Percentiles rank a stretch among this genome's conserved stretches.
phyloP scores from a whole-genome alignment of 73 alveolate species.

The Paramecium primaurelia region DNA sequence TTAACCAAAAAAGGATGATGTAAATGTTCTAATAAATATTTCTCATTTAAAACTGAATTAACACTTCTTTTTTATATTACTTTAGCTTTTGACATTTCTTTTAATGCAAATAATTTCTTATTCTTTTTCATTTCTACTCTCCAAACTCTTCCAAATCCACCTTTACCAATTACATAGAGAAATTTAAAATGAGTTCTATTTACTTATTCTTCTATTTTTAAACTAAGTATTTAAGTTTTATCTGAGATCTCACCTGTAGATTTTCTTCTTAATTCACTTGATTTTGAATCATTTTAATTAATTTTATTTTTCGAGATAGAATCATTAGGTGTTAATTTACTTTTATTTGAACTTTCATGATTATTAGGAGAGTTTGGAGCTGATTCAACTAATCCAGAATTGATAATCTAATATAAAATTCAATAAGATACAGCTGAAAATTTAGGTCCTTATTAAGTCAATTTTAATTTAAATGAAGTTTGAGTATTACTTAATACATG shows the following conservation, averaged over 20 bases:
- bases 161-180: slow-evolving; percentile 58
- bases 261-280: not conserved
- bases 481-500: not conserved
- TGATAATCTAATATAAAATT: not conserved
- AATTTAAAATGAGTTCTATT: slow-evolving; percentile 28
- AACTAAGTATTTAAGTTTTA: not conserved
- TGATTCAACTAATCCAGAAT: slow-evolving; percentile 1
- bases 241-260: slow-evolving; percentile 3
- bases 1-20: slow-evolving; percentile 77
- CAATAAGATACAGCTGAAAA: not conserved
- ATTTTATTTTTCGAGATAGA: not conserved
- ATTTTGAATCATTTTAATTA: not conserved
- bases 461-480: slow-evolving; percentile 14
- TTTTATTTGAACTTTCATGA: not conserved
- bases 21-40: slow-evolving; percentile 81
- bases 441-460: not conserved
- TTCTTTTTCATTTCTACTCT: slow-evolving; percentile 71
- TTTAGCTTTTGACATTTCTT: slow-evolving; percentile 63
- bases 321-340: not conserved
- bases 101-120: slow-evolving; percentile 61
- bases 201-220: not conserved
- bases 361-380: slow-evolving; percentile 36
- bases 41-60: slow-evolving; percentile 89
- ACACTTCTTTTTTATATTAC: slow-evolving; percentile 82
- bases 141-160: slow-evolving; percentile 81